Evolutionary conservation across 116 monocot genomes (phyloP).

Genomic region (Zostera marina): DNA sequence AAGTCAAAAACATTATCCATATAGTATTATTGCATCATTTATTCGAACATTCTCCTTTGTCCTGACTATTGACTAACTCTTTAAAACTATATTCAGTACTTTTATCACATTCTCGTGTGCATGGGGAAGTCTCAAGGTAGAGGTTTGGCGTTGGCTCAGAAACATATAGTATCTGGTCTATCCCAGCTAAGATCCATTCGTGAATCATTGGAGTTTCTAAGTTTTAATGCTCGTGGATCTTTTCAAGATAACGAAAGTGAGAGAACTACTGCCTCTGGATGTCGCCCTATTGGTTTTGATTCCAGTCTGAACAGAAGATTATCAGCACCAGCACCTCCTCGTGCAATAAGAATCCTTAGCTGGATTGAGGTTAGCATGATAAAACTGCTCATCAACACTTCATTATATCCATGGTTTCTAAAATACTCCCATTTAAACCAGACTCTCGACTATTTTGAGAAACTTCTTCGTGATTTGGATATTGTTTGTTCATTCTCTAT

Average conservation of each 20-base stretch:
- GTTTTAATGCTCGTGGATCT: conserved; percentile 26
- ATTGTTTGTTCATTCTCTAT: conserved; percentile 49
- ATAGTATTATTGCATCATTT: background rate
- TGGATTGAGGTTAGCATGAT: conserved; percentile 53
- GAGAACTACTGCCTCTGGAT: conserved; percentile 89
- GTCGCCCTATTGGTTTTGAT: conserved; percentile 87
- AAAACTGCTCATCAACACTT: background rate
- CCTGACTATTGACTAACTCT: conserved; percentile 6
- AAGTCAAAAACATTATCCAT: no score
- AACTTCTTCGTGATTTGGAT: conserved; percentile 81
- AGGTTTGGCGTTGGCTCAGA: conserved; percentile 78
- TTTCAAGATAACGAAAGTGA: conserved; percentile 21
- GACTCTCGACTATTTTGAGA: conserved; percentile 80
- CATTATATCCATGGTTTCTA: background rate
- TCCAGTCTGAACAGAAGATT: conserved; percentile 61
- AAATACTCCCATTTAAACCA: conserved; percentile 12
- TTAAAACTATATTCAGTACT: conserved; percentile 42
- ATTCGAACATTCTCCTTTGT: background rate
- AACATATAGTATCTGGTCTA: conserved; percentile 62
- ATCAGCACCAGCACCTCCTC: conserved; percentile 79
- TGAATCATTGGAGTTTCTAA: conserved; percentile 57
- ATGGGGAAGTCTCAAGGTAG: conserved; percentile 79
- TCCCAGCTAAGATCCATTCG: conserved; percentile 46
- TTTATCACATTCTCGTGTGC: conserved; percentile 54
- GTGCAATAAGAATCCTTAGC: conserved; percentile 58